A percentile compares a stretch with the other conserved stretches of the same genome.
Conservation (phyloP, 2,329 filamentous ascomycete genomes). For the Penicillium sp. region DNA sequence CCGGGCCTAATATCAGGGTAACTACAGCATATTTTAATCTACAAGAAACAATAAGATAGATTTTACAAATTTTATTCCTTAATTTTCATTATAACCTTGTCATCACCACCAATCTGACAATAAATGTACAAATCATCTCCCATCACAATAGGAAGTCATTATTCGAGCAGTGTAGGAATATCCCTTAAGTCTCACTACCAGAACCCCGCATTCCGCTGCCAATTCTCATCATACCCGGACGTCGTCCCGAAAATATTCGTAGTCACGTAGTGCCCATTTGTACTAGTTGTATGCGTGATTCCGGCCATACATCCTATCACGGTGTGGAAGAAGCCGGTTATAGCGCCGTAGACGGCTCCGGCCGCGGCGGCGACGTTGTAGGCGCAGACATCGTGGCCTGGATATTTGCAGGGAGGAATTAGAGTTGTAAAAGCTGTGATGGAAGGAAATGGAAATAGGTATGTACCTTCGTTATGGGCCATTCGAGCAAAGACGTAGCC, state of each 20-base stretch:
- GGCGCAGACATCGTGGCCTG: constrained; percentile 25
- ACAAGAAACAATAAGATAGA: neutral
- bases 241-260: constrained; percentile 21
- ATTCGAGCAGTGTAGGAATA: neutral
- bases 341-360: constrained; percentile 24
- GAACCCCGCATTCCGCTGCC: neutral
- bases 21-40: neutral
- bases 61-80: too few relatives aligned
- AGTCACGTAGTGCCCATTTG: constrained; percentile 21
- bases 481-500: constrained; percentile 31
- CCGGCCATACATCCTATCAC: constrained; percentile 23
- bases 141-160: too few relatives aligned
- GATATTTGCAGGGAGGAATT: neutral
- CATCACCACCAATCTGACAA: too few relatives aligned
- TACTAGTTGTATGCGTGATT: neutral
- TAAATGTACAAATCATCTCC: neutral
- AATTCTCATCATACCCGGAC: constrained; percentile 21
- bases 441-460: neutral
- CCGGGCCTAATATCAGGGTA: too few relatives aligned
- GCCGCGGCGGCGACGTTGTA: constrained; percentile 28
- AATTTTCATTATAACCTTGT: too few relatives aligned
- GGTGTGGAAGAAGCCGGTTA: constrained; percentile 25
- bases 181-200: neutral
- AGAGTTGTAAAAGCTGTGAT: too few relatives aligned
- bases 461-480: constrained; percentile 27